These are phyloP conservation scores for Sporothrix euskadiensis DNA, from an alignment of 2,329 filamentous ascomycete species.

Conservation along the genomic window DNA sequence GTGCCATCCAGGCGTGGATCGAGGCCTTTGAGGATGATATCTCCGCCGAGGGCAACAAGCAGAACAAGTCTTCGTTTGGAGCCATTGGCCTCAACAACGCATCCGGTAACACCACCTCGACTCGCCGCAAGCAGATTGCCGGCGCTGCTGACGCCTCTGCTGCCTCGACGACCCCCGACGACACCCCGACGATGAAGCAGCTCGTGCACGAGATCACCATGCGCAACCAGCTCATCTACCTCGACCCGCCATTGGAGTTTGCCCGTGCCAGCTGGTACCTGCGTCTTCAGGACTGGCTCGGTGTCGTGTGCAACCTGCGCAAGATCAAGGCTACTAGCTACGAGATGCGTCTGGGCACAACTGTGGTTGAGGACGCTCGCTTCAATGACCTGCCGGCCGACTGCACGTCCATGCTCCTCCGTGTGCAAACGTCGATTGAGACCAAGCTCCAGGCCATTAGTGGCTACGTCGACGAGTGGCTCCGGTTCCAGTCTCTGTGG, in stretches of 20 bases:
- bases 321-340: conserved; percentile 96
- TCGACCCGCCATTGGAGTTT: conserved; percentile 89
- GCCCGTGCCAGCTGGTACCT: conserved; percentile 91
- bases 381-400: conserved; percentile 84
- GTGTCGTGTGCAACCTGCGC: conserved; percentile 84
- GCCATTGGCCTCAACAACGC: conserved; percentile 6
- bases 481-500: conserved; percentile 98
- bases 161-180: conserved; percentile 43
- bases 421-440: conserved; percentile 82
- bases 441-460: conserved; percentile 77
- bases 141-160: conserved; percentile 39
- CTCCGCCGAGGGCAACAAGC: conserved; percentile 43
- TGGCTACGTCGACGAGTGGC: conserved; percentile 92
- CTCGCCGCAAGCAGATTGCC: conserved; percentile 49
- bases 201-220: conserved; percentile 92
- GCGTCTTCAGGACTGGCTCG: conserved; percentile 91
- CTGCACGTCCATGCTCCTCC: conserved; percentile 75
- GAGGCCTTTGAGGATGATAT: conserved; percentile 71
- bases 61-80: conserved; percentile 28
- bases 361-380: conserved; percentile 63
- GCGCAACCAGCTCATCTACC: conserved; percentile 95
- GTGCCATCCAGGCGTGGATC: conserved; percentile 85
- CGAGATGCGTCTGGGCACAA: conserved; percentile 77
- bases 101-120: conserved; percentile 33
- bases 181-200: conserved; percentile 66